Conservation (phyloP, 2,329 filamentous ascomycete genomes). For the Huntiella abstrusa region DNA sequence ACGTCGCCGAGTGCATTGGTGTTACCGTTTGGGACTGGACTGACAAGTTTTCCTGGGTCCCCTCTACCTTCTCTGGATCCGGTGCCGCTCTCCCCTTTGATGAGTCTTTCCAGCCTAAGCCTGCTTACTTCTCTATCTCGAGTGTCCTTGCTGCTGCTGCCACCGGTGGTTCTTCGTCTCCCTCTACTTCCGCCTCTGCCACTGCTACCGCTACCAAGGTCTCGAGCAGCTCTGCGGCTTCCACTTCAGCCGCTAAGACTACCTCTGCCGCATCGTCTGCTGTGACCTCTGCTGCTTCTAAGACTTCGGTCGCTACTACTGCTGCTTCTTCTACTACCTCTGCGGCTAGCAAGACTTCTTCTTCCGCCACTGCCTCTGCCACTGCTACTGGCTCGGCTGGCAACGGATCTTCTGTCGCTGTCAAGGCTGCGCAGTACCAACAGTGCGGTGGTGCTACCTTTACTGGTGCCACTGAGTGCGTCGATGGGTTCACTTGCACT, state of each 20-base stretch:
- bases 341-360: not conserved
- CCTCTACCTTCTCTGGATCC: constrained; percentile 21
- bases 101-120: constrained; percentile 23
- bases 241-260: constrained; percentile 12
- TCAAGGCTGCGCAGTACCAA: constrained; percentile 17
- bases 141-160: constrained; percentile 17
- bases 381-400: constrained; percentile 18
- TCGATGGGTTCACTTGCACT: constrained; percentile 19
- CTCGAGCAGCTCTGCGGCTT: not conserved
- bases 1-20: constrained; percentile 17
- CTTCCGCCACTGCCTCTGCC: not conserved
- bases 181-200: constrained; percentile 12
- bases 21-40: constrained; percentile 21
- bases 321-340: not conserved
- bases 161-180: not conserved
- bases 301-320: not conserved
- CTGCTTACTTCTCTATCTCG: constrained; percentile 23
- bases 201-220: not conserved
- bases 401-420: constrained; percentile 14
- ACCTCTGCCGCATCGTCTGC: constrained; percentile 10
- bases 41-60: constrained; percentile 24
- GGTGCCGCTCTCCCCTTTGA: constrained; percentile 26
- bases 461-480: constrained; percentile 20
- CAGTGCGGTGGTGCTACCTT: constrained; percentile 22
- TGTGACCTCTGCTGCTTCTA: not conserved